Conservation (phyloP, 2,329 filamentous ascomycete genomes). For the Pseudopyricularia javanii region DNA sequence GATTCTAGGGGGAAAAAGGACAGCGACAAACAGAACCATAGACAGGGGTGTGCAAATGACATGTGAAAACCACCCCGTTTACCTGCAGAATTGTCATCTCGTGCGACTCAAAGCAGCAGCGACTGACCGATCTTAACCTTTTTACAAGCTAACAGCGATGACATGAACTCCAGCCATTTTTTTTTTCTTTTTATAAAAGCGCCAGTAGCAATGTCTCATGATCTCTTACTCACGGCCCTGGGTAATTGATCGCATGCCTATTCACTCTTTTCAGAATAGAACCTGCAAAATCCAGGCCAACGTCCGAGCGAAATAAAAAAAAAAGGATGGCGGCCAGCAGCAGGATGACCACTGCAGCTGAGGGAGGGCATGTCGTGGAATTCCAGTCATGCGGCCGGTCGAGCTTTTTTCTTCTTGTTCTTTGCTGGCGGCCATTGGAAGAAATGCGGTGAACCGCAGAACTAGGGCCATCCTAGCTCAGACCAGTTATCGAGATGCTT, state of each 20-base stretch:
- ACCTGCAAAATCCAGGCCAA: too few species aligned
- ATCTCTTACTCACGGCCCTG: not conserved
- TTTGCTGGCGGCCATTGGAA: not conserved
- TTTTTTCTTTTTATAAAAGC: too few species aligned
- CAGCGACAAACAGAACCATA: not conserved
- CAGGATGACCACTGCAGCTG: not conserved
- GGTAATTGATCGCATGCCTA: too few species aligned
- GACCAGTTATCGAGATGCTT: not conserved
- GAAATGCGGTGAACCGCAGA: not conserved
- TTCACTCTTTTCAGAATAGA: not conserved
- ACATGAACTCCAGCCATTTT: not conserved
- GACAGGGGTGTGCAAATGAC: not conserved
- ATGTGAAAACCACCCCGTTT: not conserved
- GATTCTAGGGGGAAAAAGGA: too few species aligned
- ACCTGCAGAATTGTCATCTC: too few species aligned
- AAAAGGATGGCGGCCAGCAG: not conserved
- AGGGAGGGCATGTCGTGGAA: not conserved
- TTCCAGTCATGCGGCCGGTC: not conserved
- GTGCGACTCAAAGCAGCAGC: not conserved
- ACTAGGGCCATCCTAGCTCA: not conserved
- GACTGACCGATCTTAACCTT: not conserved
- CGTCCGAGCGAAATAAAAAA: too few species aligned
- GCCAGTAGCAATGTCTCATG: not conserved
- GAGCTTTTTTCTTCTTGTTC: not conserved
- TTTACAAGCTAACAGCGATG: not conserved